Conservation (phyloP, 2,329 filamentous ascomycete species). For the Sporothrix dimorphospora region DNA sequence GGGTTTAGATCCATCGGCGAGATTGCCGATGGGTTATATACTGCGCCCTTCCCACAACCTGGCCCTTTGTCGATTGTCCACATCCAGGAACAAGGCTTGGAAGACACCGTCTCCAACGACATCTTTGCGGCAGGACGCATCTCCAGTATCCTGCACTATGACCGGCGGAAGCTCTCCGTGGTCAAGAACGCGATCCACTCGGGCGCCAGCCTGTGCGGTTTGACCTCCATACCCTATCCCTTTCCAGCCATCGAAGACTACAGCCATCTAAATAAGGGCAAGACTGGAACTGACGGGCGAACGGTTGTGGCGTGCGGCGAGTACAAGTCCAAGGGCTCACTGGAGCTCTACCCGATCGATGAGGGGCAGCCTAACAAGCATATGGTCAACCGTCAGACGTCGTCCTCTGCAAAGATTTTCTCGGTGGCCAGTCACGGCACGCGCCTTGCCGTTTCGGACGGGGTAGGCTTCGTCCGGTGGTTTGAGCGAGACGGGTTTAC, state of each 20-base stretch:
- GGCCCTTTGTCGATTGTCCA: conserved; percentile 84
- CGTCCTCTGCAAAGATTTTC: conserved; percentile 77
- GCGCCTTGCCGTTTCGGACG: conserved; percentile 80
- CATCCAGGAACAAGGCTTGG: conserved; percentile 60
- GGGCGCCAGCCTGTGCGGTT: conserved; percentile 74
- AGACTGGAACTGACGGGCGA: conserved; percentile 47
- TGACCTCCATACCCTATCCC: conserved; percentile 70
- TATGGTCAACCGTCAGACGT: conserved; percentile 81
- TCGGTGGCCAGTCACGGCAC: conserved; percentile 82
- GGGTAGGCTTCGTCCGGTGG: conserved; percentile 84
- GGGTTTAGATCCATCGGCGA: conserved; percentile 43
- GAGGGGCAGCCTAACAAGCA: conserved; percentile 38
- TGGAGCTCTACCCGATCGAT: conserved; percentile 78
- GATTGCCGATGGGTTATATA: conserved; percentile 47
- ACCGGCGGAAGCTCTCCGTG: conserved; percentile 80
- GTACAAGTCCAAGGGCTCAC: conserved; percentile 87
- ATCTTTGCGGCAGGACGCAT: conserved; percentile 91
- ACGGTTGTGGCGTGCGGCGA: conserved; percentile 83
- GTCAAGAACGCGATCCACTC: conserved; percentile 81
- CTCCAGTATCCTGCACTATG: conserved; percentile 85
- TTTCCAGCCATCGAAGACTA: conserved; percentile 67
- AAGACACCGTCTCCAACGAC: conserved; percentile 65
- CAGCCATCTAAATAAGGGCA: neutral
- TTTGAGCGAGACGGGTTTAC: conserved; percentile 80
- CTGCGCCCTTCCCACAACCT: conserved; percentile 67